Base-by-base conservation (phyloP, 805 yeast species). In the Zygoascus tannicola region DNA sequence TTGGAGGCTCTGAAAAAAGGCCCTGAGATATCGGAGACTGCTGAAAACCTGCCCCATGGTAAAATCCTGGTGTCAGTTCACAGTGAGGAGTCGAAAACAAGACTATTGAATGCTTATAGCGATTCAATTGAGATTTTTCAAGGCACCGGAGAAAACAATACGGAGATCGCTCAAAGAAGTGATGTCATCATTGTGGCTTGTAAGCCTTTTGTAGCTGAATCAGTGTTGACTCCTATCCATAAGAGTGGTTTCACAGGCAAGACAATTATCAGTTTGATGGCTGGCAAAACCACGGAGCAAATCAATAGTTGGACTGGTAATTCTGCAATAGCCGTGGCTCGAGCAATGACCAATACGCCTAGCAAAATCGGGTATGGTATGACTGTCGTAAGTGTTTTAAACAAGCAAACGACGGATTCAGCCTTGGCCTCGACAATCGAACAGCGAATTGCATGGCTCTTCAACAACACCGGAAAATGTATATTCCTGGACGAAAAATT, bases 341-440 rank as follows among this genome's bases (percentile, higher is more conserved):
- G 95, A 50, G 94, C 94, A n/a, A 88, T 94, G 95, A 90, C 99
- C 38, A 92, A 90, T 66, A 92, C 98, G 0, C 97, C 99, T 2
- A 94, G 95, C 16, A 80, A 81, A 61, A 85, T 75, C 62, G 95
- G 97, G 19, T 77, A 80, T 54, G 98, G 97, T 41, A 86, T 90
- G 73, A 95, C 97, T 8, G 87, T 86, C 33, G 79, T 92, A n/a
- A 75, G 95, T 2, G 10, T 26, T 7, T 78, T 84, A 57, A n/a
- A 15, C 4, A 21, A n/a, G 21, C 76, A 90, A 7, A 50, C 63
- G 2, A 64, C 63, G 8, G 80, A 79, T 16, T 67, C 51, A 21
- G 53, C 53, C 4, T 19, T 33, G 35, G 57, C 60, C 15, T 56
- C 54, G 37, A 46, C 54, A 16, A 57, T 56, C 40, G 51, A 50